A percentile compares a stretch with the other conserved stretches of the same genome.
phyloP scores from a whole-genome alignment of 129 eudicot species.

The Flaveria brownii region DNA sequence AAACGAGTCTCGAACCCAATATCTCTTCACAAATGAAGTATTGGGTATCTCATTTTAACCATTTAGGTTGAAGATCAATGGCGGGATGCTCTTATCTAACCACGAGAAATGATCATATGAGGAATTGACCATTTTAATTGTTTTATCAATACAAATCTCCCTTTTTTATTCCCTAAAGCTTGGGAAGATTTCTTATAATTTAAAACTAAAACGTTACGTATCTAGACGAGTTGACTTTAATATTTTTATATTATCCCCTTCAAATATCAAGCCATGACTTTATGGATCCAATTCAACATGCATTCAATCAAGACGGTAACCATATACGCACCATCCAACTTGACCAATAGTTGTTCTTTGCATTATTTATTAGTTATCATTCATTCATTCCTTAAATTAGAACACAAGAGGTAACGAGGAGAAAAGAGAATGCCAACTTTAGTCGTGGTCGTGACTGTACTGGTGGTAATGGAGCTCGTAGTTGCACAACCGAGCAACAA shows the following conservation, averaged over 20 bases:
- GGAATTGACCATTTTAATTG: not conserved
- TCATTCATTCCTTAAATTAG: not conserved
- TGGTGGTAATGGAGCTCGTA: not conserved
- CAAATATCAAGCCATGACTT: not conserved
- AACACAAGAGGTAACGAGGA: not conserved
- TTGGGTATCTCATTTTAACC: too few relatives aligned
- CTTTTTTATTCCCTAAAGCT: not conserved
- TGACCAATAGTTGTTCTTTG: not conserved
- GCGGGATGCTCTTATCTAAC: too few relatives aligned
- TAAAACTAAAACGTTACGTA: not conserved
- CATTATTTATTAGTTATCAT: not conserved
- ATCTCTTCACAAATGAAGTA: too few relatives aligned
- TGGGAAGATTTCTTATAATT: not conserved
- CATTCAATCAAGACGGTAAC: not conserved
- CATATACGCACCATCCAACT: not conserved
- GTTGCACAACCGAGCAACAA: constrained; percentile 28
- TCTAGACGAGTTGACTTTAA: not conserved
- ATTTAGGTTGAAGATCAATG: too few relatives aligned
- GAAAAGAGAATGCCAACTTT: constrained; percentile 3
- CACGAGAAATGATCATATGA: too few relatives aligned
- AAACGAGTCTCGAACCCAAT: too few relatives aligned
- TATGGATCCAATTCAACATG: not conserved
- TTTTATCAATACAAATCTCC: not conserved
- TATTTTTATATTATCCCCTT: not conserved
- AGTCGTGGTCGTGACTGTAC: constrained; percentile 9